A percentile compares a stretch with the other conserved stretches of the same genome.
Evolutionary conservation across 176 grass and related monocot species (phyloP).

Genomic region (Urochloa ruziziensis): DNA sequence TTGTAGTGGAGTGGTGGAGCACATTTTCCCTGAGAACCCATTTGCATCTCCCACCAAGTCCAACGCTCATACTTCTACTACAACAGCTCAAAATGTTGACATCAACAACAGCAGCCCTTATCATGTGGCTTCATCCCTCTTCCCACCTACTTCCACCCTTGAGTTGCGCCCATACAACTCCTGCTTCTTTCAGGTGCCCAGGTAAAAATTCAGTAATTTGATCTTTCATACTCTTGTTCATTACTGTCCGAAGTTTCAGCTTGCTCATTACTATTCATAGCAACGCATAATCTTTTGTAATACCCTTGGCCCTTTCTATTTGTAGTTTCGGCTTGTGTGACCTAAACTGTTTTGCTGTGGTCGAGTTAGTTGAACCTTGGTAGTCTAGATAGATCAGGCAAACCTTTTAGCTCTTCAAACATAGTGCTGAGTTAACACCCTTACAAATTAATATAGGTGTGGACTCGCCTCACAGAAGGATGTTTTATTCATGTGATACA

Average conservation of each 20-base stretch:
- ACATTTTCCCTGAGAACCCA: constrained; percentile 76
- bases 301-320: neutral
- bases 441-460: neutral
- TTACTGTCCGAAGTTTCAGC: neutral
- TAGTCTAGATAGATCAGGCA: neutral
- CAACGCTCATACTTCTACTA: neutral
- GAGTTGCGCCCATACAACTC: constrained; percentile 68
- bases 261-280: too few species aligned
- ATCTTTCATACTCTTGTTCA: neutral
- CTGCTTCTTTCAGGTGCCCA: constrained; percentile 85
- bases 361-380: neutral
- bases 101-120: constrained; percentile 26
- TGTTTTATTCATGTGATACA: neutral
- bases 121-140: constrained; percentile 54
- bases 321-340: too few species aligned
- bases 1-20: constrained; percentile 63
- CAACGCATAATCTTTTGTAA: neutral
- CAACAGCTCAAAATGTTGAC: constrained; percentile 1
- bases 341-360: neutral
- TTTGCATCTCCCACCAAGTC: constrained; percentile 73
- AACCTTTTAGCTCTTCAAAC: neutral
- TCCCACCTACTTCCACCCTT: constrained; percentile 48
- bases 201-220: constrained; percentile 38
- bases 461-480: neutral
- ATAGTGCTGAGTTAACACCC: neutral